These are phyloP conservation scores for Mortierella sp. DNA, from an alignment of 371 early-diverging fungal species.

Conservation along the genomic window DNA sequence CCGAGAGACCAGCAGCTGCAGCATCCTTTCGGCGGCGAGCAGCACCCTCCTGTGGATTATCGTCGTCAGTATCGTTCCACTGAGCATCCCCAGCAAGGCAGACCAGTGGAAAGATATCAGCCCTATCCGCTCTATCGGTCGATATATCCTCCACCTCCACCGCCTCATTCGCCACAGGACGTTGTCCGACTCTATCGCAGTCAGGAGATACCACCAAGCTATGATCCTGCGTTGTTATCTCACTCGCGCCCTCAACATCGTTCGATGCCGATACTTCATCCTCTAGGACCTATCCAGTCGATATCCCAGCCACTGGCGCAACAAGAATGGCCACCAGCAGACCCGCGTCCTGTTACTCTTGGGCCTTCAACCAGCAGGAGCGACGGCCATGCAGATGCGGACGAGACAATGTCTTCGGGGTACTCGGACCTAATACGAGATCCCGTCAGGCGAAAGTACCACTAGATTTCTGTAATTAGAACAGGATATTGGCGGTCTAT, in stretches of 20 bases:
- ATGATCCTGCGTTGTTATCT: background rate
- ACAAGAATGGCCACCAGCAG: background rate
- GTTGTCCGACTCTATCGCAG: background rate
- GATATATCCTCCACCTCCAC: background rate
- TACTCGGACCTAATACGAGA: conserved; percentile 20
- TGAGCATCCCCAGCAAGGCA: background rate
- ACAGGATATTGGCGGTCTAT: background rate
- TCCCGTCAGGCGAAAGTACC: conserved; percentile 31
- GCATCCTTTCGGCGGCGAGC: background rate
- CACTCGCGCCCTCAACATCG: background rate
- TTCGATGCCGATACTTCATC: background rate
- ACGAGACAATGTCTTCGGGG: background rate
- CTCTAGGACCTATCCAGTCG: background rate
- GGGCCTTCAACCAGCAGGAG: background rate
- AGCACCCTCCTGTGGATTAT: background rate
- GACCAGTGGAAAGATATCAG: background rate
- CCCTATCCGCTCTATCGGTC: background rate
- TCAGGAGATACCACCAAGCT: background rate
- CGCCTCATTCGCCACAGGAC: background rate
- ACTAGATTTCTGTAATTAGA: background rate
- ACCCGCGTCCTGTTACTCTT: background rate
- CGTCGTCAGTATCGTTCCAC: background rate
- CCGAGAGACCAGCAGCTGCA: background rate
- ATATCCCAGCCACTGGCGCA: conserved; percentile 2
- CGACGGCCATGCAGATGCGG: background rate